A percentile compares a stretch with the other conserved stretches of the same genome.
Conservation (phyloP, 2,329 filamentous ascomycete genomes). For the Meredithiella fracta region DNA sequence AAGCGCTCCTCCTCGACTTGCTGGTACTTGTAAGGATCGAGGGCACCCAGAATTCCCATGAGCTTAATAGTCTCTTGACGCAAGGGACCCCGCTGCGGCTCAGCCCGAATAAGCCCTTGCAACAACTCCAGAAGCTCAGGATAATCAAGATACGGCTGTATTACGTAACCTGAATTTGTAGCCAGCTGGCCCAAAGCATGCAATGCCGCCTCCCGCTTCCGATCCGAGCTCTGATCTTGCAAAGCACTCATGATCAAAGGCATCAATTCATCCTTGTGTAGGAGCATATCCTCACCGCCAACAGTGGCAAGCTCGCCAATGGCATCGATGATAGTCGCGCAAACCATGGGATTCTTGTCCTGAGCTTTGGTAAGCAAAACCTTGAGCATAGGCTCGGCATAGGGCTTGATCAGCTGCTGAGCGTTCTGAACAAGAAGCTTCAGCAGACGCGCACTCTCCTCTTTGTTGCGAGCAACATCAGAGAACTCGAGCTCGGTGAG, state of each 20-base stretch:
- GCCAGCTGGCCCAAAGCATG: constrained; percentile 82
- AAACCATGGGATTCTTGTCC: constrained; percentile 72
- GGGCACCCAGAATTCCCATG: constrained; percentile 82
- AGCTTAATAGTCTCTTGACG: constrained; percentile 91
- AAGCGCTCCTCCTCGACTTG: constrained; percentile 76
- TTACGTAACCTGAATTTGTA: constrained; percentile 94
- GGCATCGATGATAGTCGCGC: constrained; percentile 85
- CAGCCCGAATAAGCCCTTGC: constrained; percentile 84
- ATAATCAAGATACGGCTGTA: constrained; percentile 87
- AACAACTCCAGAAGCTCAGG: constrained; percentile 83
- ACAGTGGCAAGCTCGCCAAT: constrained; percentile 90
- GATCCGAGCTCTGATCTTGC: constrained; percentile 80
- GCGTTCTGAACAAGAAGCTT: constrained; percentile 87
- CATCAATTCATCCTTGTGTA: constrained; percentile 85
- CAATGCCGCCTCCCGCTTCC: constrained; percentile 80
- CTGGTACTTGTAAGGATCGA: constrained; percentile 92
- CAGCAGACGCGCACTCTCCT: constrained; percentile 86
- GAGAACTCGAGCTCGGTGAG: constrained; percentile 93
- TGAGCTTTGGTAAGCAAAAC: constrained; percentile 86
- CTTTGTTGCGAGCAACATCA: constrained; percentile 83
- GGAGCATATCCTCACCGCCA: constrained; percentile 82
- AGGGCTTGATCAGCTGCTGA: constrained; percentile 82
- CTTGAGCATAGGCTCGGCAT: constrained; percentile 90
- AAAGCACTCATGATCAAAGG: constrained; percentile 84
- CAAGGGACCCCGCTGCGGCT: constrained; percentile 65